Base-by-base conservation (phyloP, 2,329 filamentous ascomycete genomes). In the Clonostachys sp. region DNA sequence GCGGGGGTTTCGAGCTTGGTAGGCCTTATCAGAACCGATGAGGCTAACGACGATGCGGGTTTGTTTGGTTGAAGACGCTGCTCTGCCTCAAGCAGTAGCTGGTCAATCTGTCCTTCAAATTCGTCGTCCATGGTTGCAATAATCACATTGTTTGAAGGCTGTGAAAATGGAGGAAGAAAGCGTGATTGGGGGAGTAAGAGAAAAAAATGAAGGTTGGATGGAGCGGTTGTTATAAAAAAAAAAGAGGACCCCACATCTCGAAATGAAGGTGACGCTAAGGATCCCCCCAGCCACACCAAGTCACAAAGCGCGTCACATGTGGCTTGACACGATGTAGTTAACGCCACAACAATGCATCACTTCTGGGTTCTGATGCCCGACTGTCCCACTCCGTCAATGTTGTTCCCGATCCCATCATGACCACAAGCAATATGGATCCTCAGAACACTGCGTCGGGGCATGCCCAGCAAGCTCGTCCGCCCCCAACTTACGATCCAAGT, bases 401-500 rank as follows among this genome's bases (percentile, higher is more conserved):
- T 39, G 36, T 35, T 47, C 39, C 42, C 41, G 42, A 42, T 43
- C 34, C 9, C 45, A 40, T 47, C 38, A 52, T 42, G 41, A 45
- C 43, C 36, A 48, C 39, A 48, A 43, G 45, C 50, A 54, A 45
- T 45, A 71, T 71, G 68, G 68, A 71, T 50, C 56, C 65, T 40
- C 67, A 70, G 50, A 66, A 66, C 48, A 71, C 77, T 45, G 68
- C 75, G 51, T 66, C 80, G 50, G 70, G 77, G 51, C 79, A 81
- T 60, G 61, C 67, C 44, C 81, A 84, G 61, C 74, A 78, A 61
- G 74, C 71, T 58, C 78, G 81, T 55, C 73, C 78, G 54, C 75
- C 80, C 59, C 82, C 82, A 14, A 77, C 80, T n/a, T 91, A 91
- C 65, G 86, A 91, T 67, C 81, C 81, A 16, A 77, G 73, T 56